Evolutionary conservation across 164 flowering plant species (phyloP).

Genomic region (Vitis riparia): DNA sequence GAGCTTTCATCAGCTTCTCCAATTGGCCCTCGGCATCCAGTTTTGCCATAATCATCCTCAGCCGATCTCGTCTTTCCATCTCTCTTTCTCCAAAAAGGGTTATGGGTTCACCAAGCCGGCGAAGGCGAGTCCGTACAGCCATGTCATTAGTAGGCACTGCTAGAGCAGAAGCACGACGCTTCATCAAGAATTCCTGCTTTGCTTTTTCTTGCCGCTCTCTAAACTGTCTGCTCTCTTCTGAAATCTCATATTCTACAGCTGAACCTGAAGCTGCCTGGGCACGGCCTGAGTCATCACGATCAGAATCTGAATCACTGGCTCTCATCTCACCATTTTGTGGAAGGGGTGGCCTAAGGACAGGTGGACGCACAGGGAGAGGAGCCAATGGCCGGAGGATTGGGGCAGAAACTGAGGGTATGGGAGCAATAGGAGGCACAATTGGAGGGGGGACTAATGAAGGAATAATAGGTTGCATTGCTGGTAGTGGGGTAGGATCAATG

Average conservation of each 20-base stretch:
- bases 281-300: slow-evolving; percentile 38
- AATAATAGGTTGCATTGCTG: slow-evolving; percentile 21
- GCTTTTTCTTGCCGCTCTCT: slow-evolving; percentile 88
- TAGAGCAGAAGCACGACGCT: slow-evolving; percentile 83
- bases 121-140: slow-evolving; percentile 85
- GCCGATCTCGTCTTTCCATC: slow-evolving; percentile 91
- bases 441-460: slow-evolving; percentile 28
- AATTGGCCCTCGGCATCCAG: slow-evolving; percentile 86
- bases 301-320: slow-evolving; percentile 64
- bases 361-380: slow-evolving; percentile 54
- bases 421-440: slow-evolving; percentile 45
- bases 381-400: slow-evolving; percentile 42
- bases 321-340: slow-evolving; percentile 51
- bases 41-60: slow-evolving; percentile 78
- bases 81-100: slow-evolving; percentile 94
- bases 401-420: slow-evolving; percentile 40
- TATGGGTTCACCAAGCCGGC: slow-evolving; percentile 86
- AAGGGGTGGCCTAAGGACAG: slow-evolving; percentile 41
- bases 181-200: slow-evolving; percentile 74
- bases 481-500: slow-evolving; percentile 9
- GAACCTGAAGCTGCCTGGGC: slow-evolving; percentile 16
- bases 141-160: slow-evolving; percentile 97
- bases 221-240: slow-evolving; percentile 76
- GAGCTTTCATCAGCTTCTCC: slow-evolving; percentile 88
- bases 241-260: slow-evolving; percentile 59